Percentiles rank a stretch among this genome's conserved stretches.
Conservation (phyloP, 345 rosid genomes). For the Moringa oleifera region DNA sequence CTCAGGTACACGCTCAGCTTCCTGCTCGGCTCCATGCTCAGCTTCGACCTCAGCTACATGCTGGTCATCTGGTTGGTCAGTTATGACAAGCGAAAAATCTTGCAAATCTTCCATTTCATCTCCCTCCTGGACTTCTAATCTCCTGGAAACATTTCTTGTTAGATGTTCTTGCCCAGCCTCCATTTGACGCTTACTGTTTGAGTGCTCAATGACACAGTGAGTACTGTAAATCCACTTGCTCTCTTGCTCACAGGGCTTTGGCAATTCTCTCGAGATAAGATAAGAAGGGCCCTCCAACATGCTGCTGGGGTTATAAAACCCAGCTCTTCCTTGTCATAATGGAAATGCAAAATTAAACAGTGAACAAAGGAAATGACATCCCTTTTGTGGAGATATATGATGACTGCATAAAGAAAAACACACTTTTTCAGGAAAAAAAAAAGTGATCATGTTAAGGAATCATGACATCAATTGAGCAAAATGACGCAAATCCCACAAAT, state of each 20-base stretch:
- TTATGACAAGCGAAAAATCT: constrained; percentile 9
- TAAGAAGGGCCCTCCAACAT: constrained; percentile 56
- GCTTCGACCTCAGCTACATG: constrained; percentile 17
- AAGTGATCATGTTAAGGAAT: background rate
- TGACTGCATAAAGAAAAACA: constrained; percentile 3
- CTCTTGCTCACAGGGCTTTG: constrained; percentile 40
- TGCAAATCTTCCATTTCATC: constrained; percentile 5
- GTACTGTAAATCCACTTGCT: constrained; percentile 40
- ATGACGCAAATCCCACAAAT: background rate
- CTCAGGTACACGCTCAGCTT: too few species aligned
- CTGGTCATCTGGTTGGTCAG: constrained; percentile 8
- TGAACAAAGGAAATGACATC: constrained; percentile 3
- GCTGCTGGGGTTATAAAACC: constrained; percentile 9
- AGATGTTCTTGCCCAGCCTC: constrained; percentile 20
- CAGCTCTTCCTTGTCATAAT: constrained; percentile 7
- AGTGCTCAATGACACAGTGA: constrained; percentile 29
- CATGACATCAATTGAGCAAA: background rate
- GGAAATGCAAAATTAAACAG: constrained; percentile 4
- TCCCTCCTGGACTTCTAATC: constrained; percentile 3
- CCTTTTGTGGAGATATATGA: too few species aligned
- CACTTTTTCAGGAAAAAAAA: constrained; percentile 2
- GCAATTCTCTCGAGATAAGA: constrained; percentile 38
- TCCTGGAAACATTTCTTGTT: constrained; percentile 27
- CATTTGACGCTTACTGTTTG: constrained; percentile 26
- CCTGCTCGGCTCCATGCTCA: too few species aligned